These are phyloP conservation scores for Rutstroemia sp. DNA, from an alignment of 2,329 filamentous ascomycete species.

Conservation along the genomic window DNA sequence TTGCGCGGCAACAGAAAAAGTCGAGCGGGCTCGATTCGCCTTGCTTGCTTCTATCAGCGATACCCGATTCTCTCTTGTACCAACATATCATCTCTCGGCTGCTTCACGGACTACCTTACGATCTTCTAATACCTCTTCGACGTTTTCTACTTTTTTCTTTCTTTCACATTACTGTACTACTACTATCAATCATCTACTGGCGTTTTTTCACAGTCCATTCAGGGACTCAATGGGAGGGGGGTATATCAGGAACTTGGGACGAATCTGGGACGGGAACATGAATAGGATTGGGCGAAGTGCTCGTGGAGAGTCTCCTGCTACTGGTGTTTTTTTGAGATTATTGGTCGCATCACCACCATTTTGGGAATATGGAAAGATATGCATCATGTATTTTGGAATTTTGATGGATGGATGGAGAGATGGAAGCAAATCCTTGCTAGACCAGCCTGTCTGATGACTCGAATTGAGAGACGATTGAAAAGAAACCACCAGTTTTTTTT, in stretches of 20 bases:
- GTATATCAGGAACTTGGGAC: background rate
- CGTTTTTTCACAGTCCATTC: background rate
- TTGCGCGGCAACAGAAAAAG: background rate
- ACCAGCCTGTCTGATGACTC: background rate
- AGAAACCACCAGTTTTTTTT: background rate
- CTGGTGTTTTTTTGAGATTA: background rate
- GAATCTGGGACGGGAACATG: background rate
- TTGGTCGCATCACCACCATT: background rate
- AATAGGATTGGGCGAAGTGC: background rate
- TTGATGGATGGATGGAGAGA: background rate
- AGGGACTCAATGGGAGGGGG: background rate
- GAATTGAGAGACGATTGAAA: background rate
- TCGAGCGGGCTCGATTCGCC: background rate
- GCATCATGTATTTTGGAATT: background rate
- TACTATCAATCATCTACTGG: background rate
- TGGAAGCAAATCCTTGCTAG: background rate
- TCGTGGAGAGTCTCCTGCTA: background rate
- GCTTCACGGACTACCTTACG: background rate
- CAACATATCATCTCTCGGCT: background rate
- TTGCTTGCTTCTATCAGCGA: background rate
- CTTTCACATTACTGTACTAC: background rate
- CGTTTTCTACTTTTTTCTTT: background rate
- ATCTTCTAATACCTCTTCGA: background rate
- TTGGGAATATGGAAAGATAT: background rate
- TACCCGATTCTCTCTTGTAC: background rate